Evolutionary conservation across 2,329 filamentous ascomycete genomes (phyloP), one percentile per base, ranked within the genome.

Genomic region (Cladosporium cucumerinum): DNA sequence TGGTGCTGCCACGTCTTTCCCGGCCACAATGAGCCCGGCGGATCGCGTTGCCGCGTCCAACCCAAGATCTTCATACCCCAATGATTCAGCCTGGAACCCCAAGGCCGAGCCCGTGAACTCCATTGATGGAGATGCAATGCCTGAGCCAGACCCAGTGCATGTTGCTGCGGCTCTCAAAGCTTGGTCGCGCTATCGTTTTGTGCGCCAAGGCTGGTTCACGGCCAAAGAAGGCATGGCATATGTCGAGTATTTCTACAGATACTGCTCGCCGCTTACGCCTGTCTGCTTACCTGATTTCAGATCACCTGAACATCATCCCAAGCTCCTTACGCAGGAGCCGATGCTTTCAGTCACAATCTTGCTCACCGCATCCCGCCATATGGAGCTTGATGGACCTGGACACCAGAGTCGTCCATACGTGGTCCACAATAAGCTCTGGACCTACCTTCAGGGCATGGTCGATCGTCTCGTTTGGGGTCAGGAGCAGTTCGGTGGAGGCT

Each of bases 151-250:
- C 49, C 67, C 68, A 16, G 71, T 72, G 14, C 74, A 75, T 23
- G 78, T 78, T 70, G 80, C 85, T 49, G 86, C 90, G 65, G 93
- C 93, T 0, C 80, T 97, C 66, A 88, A 87, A 72, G 90, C 92
- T n/a, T 99, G 95, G 95, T 87, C 89, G 1, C 85, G 92, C 68
- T 93, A 97, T 76, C 89, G 93, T 51, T 98, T 98, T 75, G 94
- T 98, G n/a, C 88, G 93, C 62, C 93, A 93, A 10, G 95, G 95
- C 11, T 98, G 94, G 94, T 95, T 99, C 76, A 96, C 93, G 0
- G 91, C 94, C 0, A 88, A 91, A 69, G 95, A 99, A 78, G 94
- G 92, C 25, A 93, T 98, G 76, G 88, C 89, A 51, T 98, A 98
- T 74, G 91, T 99, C 68, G 89, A 93, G 75, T 98, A 98, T 78